A percentile compares a stretch with the other conserved stretches of the same genome.
Conservation (phyloP, 2,329 filamentous ascomycete genomes). For the Talaromyces sp. region DNA sequence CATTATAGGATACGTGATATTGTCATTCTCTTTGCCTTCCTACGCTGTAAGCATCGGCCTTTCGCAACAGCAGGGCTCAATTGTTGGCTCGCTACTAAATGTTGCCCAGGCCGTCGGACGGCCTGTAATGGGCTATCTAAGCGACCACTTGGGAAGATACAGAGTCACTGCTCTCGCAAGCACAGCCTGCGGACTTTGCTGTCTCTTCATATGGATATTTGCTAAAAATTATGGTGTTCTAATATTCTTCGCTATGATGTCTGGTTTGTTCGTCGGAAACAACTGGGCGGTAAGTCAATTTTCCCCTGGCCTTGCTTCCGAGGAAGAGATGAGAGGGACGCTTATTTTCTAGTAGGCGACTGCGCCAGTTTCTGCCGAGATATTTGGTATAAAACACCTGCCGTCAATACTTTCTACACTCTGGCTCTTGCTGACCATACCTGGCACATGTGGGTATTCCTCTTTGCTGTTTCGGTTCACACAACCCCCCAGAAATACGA, state of each 20-base stretch:
- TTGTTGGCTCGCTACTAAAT: conserved; percentile 61
- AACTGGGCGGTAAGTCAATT: not conserved
- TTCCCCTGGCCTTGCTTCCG: not conserved
- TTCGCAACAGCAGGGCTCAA: conserved; percentile 55
- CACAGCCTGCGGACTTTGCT: conserved; percentile 55
- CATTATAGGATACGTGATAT: conserved; percentile 60
- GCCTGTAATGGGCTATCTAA: conserved; percentile 61
- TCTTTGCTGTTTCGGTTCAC: not conserved
- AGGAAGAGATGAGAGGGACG: not conserved
- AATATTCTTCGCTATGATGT: conserved; percentile 12
- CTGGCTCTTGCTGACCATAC: conserved; percentile 8
- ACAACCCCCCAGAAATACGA: not conserved
- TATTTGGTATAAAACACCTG: conserved; percentile 9
- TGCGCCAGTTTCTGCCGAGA: conserved; percentile 8
- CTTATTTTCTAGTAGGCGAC: not conserved
- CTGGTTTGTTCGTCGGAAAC: not conserved
- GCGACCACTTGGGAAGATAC: conserved; percentile 59
- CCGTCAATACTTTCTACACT: conserved; percentile 8
- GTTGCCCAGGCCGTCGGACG: conserved; percentile 57
- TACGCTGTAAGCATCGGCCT: conserved; percentile 61
- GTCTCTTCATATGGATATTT: conserved; percentile 60
- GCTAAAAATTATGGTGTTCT: conserved; percentile 58
- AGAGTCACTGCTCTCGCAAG: conserved; percentile 60
- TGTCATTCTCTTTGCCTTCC: conserved; percentile 59
- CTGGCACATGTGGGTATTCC: not conserved